phyloP scores from a whole-genome alignment of 2,329 filamentous ascomycete genomes.

The Apiospora malaysiana region DNA sequence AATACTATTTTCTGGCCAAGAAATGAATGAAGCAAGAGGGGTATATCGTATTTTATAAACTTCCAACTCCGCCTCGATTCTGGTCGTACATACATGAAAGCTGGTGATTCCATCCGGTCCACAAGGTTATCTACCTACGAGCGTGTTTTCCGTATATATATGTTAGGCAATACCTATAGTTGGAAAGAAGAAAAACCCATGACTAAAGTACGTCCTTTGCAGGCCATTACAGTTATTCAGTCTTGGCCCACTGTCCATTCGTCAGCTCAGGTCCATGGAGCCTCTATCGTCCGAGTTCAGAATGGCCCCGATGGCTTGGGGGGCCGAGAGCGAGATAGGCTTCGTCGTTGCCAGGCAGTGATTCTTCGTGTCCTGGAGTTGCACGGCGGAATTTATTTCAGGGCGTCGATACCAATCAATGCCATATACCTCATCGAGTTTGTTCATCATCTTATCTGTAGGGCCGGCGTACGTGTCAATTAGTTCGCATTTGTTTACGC shows the following conservation, averaged over 20 bases:
- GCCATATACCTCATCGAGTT: slow-evolving; percentile 36
- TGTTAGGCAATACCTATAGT: too few species aligned
- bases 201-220: too few species aligned
- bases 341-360: not conserved
- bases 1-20: not conserved
- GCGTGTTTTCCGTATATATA: too few species aligned
- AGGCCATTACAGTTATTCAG: too few species aligned
- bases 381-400: not conserved
- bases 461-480: slow-evolving; percentile 6
- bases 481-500: slow-evolving; percentile 8
- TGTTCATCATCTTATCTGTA: slow-evolving; percentile 41
- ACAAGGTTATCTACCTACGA: too few species aligned
- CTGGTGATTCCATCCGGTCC: not conserved
- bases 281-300: too few species aligned
- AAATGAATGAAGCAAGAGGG: not conserved
- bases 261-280: too few species aligned
- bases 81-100: not conserved
- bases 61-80: not conserved
- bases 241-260: too few species aligned
- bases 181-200: too few species aligned
- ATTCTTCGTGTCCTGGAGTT: not conserved
- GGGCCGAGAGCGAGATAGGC: not conserved
- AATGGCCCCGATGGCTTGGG: too few species aligned
- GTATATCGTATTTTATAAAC: not conserved
- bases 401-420: slow-evolving; percentile 31